A percentile compares a stretch with the other conserved stretches of the same genome.
These are phyloP conservation scores for Cladosporium sp. DNA, from an alignment of 2,329 filamentous ascomycete genomes.

Conservation along the genomic window DNA sequence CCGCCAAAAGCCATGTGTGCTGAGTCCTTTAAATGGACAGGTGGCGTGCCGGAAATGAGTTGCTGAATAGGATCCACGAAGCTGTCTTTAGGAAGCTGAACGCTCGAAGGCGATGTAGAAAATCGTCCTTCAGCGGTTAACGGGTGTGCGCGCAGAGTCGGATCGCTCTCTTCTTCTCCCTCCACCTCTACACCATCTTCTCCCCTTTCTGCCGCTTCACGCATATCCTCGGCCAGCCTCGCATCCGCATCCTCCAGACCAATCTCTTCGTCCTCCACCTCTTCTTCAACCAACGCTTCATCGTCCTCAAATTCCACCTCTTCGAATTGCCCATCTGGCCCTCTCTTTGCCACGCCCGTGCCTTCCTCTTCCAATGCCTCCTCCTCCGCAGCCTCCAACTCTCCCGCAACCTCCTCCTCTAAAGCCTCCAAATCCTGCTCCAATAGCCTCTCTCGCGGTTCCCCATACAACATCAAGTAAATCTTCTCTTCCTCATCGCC, in stretches of 20 bases:
- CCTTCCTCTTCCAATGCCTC: slow-evolving; percentile 41
- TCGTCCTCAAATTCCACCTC: slow-evolving; percentile 49
- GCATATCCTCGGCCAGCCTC: slow-evolving; percentile 21
- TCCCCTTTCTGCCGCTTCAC: slow-evolving; percentile 19
- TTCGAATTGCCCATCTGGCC: slow-evolving; percentile 53
- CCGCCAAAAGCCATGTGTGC: slow-evolving; percentile 75
- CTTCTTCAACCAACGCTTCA: slow-evolving; percentile 30
- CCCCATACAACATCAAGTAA: slow-evolving; percentile 76
- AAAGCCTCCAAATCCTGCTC: slow-evolving; percentile 27
- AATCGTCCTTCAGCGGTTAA: slow-evolving; percentile 70
- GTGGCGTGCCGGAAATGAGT: slow-evolving; percentile 57
- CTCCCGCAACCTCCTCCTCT: slow-evolving; percentile 23
- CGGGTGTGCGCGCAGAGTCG: slow-evolving; percentile 59
- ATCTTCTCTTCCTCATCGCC: slow-evolving; percentile 63
- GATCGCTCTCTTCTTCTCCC: slow-evolving; percentile 23
- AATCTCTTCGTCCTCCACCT: slow-evolving; percentile 39
- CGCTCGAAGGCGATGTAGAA: slow-evolving; percentile 63
- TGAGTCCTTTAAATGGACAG: slow-evolving; percentile 66
- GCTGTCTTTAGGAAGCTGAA: slow-evolving; percentile 65
- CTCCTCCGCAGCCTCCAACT: slow-evolving; percentile 40
- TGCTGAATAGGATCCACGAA: slow-evolving; percentile 64
- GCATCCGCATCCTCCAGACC: slow-evolving; percentile 43
- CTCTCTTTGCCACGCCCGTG: slow-evolving; percentile 49
- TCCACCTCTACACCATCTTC: slow-evolving; percentile 19
- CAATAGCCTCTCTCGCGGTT: slow-evolving; percentile 61